These are phyloP conservation scores for Aquilaria sinensis DNA, from an alignment of 345 rosid genomes.

Conservation along the genomic window DNA sequence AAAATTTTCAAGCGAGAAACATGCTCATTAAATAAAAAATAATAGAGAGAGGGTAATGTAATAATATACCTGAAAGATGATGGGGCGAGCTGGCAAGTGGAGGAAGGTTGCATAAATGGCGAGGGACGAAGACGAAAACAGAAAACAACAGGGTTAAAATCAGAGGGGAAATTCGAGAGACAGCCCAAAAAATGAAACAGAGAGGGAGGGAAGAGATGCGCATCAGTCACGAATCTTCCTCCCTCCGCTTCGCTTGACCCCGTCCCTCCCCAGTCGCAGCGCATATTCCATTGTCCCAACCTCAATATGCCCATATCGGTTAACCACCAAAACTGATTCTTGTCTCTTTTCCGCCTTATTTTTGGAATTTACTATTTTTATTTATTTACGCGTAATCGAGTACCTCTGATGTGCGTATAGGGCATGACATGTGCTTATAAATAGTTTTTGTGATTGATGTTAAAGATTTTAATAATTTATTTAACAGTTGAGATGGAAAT, in stretches of 20 bases:
- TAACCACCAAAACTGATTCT: too few relatives aligned
- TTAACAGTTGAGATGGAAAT: too few relatives aligned
- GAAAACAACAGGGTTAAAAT: background rate
- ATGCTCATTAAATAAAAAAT: too few relatives aligned
- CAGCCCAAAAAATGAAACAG: background rate
- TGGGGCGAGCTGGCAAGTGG: constrained; percentile 2
- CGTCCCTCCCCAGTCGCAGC: background rate
- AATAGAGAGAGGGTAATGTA: background rate
- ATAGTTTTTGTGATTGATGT: too few relatives aligned
- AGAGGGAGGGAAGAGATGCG: constrained; percentile 11
- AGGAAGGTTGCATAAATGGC: background rate
- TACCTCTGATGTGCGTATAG: too few relatives aligned
- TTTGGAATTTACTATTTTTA: too few relatives aligned
- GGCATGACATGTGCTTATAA: too few relatives aligned
- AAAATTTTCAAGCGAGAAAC: background rate
- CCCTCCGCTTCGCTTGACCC: constrained; percentile 3
- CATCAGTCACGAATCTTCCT: constrained; percentile 19
- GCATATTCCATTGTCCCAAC: constrained; percentile 11
- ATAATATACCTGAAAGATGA: background rate
- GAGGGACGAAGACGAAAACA: background rate
- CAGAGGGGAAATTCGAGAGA: background rate
- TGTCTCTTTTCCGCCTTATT: too few relatives aligned
- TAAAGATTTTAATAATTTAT: too few relatives aligned
- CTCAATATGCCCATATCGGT: background rate
- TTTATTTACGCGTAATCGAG: too few relatives aligned